These are phyloP conservation scores for Pseudogymnoascus sp. DNA, from an alignment of 2,329 filamentous ascomycete genomes.

Conservation along the genomic window DNA sequence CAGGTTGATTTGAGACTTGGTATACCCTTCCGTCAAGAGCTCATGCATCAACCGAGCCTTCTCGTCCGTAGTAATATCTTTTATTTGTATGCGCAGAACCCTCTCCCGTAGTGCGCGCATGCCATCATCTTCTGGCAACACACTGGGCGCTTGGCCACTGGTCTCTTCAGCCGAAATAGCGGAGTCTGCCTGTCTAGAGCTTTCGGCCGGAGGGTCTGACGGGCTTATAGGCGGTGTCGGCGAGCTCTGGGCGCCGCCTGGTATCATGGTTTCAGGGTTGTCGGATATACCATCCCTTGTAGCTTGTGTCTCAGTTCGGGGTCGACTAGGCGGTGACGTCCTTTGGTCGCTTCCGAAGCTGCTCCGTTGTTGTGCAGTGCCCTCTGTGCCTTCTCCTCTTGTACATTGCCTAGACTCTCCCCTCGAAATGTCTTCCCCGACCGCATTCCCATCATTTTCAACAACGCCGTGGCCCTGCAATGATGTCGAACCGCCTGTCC, in stretches of 20 bases:
- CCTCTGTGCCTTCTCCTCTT: background rate
- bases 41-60: slow-evolving; percentile 67
- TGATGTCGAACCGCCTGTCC: background rate
- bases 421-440: background rate
- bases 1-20: slow-evolving; percentile 33
- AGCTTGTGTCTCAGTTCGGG: background rate
- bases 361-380: background rate
- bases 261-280: background rate
- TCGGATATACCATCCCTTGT: background rate
- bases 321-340: background rate
- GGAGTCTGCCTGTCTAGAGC: background rate
- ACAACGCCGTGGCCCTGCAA: background rate
- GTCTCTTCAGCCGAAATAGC: background rate
- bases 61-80: slow-evolving; percentile 48
- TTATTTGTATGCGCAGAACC: slow-evolving; percentile 61
- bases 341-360: background rate
- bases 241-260: background rate
- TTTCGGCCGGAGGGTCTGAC: background rate
- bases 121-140: slow-evolving; percentile 65
- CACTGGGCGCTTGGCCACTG: slow-evolving; percentile 17
- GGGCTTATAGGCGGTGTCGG: background rate
- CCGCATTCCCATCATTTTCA: background rate
- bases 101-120: slow-evolving; percentile 59
- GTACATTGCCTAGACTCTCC: background rate
- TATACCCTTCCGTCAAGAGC: slow-evolving; percentile 62